A percentile compares a stretch with the other conserved stretches of the same genome.
These are phyloP conservation scores for Leucocoprinus gongylophorus DNA, from an alignment of 1,284 basidiomycete genomes.

Conservation along the genomic window DNA sequence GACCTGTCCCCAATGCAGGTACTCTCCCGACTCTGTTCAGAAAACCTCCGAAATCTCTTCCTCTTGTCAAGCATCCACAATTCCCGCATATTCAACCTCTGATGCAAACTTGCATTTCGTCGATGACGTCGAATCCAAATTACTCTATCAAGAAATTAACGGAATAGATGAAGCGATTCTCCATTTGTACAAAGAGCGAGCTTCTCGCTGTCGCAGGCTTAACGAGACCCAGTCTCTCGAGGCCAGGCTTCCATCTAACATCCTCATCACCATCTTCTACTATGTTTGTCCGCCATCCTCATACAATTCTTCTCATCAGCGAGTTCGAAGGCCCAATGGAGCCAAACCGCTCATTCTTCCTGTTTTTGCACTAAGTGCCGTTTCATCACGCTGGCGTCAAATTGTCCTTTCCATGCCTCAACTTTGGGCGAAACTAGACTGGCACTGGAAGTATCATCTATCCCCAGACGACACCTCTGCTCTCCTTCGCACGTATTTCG, in stretches of 20 bases:
- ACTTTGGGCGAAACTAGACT: slow-evolving; percentile 7
- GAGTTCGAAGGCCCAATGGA: not conserved
- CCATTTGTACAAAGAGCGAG: slow-evolving; percentile 2
- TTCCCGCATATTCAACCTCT: not conserved
- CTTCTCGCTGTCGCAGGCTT: slow-evolving; percentile 1
- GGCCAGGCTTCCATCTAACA: slow-evolving; percentile 3
- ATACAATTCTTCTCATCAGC: slow-evolving; percentile 8
- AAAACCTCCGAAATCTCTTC: not conserved
- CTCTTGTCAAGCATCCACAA: not conserved
- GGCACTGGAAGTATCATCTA: slow-evolving; percentile 9
- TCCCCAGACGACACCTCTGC: slow-evolving; percentile 1
- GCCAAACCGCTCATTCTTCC: slow-evolving; percentile 6
- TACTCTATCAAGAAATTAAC: slow-evolving; percentile 1
- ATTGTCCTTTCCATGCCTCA: not conserved
- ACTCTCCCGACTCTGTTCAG: not conserved
- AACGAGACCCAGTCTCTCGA: slow-evolving; percentile 6
- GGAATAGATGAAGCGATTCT: slow-evolving; percentile 3
- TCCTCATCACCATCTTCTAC: slow-evolving; percentile 5
- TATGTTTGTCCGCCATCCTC: slow-evolving; percentile 7
- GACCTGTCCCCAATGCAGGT: not conserved
- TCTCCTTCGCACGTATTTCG: slow-evolving; percentile 8
- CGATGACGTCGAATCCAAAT: not conserved
- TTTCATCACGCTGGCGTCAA: slow-evolving; percentile 7
- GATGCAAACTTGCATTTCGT: not conserved
- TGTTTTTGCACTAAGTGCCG: slow-evolving; percentile 4